Evolutionary conservation across 1,284 basidiomycete genomes (phyloP), one percentile per base, ranked within the genome.

Genomic region (Golubevia pallescens): DNA sequence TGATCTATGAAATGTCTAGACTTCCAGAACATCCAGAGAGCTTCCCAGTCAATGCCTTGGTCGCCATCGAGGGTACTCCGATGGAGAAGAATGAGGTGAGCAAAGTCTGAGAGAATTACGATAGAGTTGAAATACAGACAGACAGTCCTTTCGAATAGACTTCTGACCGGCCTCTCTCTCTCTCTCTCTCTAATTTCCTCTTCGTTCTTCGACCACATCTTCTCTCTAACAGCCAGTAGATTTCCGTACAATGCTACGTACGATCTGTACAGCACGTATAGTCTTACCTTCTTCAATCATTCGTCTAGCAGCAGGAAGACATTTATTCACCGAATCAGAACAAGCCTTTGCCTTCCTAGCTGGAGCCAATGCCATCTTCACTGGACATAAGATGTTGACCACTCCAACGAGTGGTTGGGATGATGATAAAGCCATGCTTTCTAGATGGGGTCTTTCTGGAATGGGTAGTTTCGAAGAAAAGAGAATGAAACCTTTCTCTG

Each of bases 341-440:
- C 96, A 98, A 83, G 94, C 92, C 13, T 95, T 99, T 93, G 94
- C 93, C 80, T 99, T 98, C 88, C 92, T 98, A 91, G 95, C 96
- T 3, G 96, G 96, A 58, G 96, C 96, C 58, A 99, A 99, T 83
- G 96, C 96, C 52, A 92, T 98, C 72, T 99, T 99, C 86, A 99
- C 96, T 19, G 96, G 96, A 54, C 94, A 98, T 84, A 89, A 92
- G 80, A 98, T 98, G 96, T 86, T 99, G 71, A 99, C 96, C 4
- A 98, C 96, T 13, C 95, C 96, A 92, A 87, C 87, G 0, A 84
- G 78, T 10, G 84, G 84, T 32, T 87, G 87, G 87, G 86, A 87
- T 66, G 80, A 95, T 89, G 96, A 99, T 87, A 96, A 96, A 86
- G 89, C 91, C 8, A 94, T 98, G 94, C 92, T 98, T 89, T 88